Evolutionary conservation across 2,329 filamentous ascomycete species (phyloP), one percentile per base, ranked within the genome.

Genomic region (Metarhizium humberi): DNA sequence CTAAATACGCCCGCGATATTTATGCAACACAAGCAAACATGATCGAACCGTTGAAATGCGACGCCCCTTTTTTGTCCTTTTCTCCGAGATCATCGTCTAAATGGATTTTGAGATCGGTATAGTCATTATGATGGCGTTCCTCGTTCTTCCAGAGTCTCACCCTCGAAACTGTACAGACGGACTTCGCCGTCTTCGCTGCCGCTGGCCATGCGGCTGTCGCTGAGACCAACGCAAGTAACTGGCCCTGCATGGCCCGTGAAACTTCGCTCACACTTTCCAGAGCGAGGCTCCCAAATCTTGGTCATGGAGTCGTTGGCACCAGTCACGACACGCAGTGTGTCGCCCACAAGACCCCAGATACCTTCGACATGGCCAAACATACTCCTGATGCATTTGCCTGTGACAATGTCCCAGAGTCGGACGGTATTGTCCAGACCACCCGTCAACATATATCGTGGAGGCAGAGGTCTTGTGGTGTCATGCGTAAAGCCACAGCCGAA

Each of bases 291-390:
- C 94, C 94, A 99, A 36, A 81, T 70, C 75, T 97, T 97, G 64
- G 96, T 88, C 84, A 92, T 95, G 46, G 90, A 86, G 71, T 99
- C 94, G 69, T 97, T 91, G 11, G 90, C 88, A 0, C 92, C 92
- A 18, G 87, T 90, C 14, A 97, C 90, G 16, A 96, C 84, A 11
- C 94, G 84, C 20, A 97, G 75, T 1, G 88, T 92, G 71, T 97
- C 92, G 3, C 89, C 92, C 0, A 88, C 90, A 3, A 99, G 78
- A 6, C 89, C 88, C 94, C 94, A 99, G 20, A 99, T 87, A 36
- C 94, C 94, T 70, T 99, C 94, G 25, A 99, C 82, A 65, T 99
- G 94, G 0, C 94, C 94, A 67, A 97, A 99, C 76, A 96, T 95
- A 36, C 90, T 95, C 58, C 90, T 88, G 38, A 96, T 78, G 64